Conservation (phyloP, 176 grass and related monocot genomes). For the Oryza brachyantha region DNA sequence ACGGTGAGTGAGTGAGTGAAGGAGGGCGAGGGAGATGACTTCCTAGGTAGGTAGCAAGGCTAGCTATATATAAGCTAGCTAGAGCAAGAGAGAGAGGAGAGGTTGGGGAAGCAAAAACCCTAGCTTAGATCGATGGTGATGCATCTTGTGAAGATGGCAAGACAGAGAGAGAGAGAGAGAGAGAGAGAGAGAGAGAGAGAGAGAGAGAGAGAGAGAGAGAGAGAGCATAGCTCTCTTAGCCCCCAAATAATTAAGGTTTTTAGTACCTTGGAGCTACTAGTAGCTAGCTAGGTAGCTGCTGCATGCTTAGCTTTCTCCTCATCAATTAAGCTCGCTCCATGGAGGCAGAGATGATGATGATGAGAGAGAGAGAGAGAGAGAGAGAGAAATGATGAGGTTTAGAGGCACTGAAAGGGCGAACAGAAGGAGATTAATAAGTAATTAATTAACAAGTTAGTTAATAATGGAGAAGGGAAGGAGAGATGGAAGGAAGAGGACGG, state of each 20-base stretch:
- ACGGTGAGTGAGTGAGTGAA: not conserved
- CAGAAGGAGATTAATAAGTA: not conserved
- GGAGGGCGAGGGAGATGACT: not conserved
- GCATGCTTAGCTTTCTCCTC: too few relatives aligned
- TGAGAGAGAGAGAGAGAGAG: not conserved
- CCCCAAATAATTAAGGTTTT: not conserved
- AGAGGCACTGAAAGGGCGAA: constrained; percentile 16
- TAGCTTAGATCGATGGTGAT: constrained; percentile 3
- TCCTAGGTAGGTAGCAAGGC: constrained; percentile 18
- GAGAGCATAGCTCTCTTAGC: not conserved
- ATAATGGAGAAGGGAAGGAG: not conserved
- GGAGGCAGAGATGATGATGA: not conserved
- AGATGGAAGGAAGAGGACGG: not conserved
- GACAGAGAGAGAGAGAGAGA: too few relatives aligned
- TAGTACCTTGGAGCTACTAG: not conserved
- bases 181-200: too few relatives aligned
- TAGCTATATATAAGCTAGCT: constrained; percentile 36
- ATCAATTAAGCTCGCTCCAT: too few relatives aligned
- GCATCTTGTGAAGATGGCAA: constrained; percentile 13
- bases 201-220: too few relatives aligned
- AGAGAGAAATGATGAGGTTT: constrained; percentile 21
- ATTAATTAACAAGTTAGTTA: not conserved
- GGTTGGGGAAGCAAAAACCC: constrained; percentile 29
- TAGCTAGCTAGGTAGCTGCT: not conserved
- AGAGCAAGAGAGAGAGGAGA: not conserved